These are phyloP conservation scores for Psilocybe azurescens DNA, from an alignment of 768 basidiomycete species.

Conservation along the genomic window DNA sequence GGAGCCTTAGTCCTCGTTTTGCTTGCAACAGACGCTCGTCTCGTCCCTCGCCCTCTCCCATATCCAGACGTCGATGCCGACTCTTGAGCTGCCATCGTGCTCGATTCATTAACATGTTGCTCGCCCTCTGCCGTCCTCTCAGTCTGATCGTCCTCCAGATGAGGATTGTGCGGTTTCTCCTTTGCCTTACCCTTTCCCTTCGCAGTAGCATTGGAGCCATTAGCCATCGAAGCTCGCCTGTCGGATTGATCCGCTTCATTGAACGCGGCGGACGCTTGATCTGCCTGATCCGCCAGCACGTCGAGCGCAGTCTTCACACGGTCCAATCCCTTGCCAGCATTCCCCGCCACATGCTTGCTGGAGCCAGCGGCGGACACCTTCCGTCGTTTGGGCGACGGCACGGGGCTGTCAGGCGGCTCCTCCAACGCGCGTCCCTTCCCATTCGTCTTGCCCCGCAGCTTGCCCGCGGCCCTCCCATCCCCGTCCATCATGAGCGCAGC, in stretches of 20 bases:
- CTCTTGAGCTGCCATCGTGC: neutral
- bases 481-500: constrained; percentile 62
- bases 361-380: constrained; percentile 21
- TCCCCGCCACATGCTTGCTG: constrained; percentile 2
- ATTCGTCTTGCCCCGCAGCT: constrained; percentile 20
- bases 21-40: neutral
- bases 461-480: constrained; percentile 1
- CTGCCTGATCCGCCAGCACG: constrained; percentile 75
- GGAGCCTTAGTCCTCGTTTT: neutral
- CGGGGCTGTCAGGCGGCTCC: constrained; percentile 39
- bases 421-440: constrained; percentile 28
- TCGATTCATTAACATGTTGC: neutral
- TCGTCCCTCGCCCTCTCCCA: neutral
- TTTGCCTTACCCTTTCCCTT: constrained; percentile 7
- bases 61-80: too few species aligned
- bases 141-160: neutral
- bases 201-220: neutral
- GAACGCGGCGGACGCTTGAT: constrained; percentile 23
- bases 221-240: neutral
- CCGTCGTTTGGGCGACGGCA: constrained; percentile 34
- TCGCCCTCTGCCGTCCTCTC: neutral
- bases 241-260: constrained; percentile 1
- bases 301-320: constrained; percentile 63
- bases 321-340: constrained; percentile 18
- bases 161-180: neutral